Percentiles rank a stretch among this genome's conserved stretches.
phyloP scores from a whole-genome alignment of 169 alveolate species.

The Cytauxzoon felis region DNA sequence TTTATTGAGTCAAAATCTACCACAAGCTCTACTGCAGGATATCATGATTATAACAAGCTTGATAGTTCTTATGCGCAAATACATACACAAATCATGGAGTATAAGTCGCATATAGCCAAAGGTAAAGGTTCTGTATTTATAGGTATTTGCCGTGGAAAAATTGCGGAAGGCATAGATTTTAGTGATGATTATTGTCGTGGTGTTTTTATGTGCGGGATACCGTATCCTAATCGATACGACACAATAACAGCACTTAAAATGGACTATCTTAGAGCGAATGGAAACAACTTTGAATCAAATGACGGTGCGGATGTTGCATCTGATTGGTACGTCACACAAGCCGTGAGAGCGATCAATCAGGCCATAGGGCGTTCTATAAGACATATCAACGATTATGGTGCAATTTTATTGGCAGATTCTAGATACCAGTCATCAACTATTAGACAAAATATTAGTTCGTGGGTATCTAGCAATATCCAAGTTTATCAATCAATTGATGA shows the following conservation, averaged over 20 bases:
- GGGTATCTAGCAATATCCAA: conserved; percentile 73
- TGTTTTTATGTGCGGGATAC: conserved; percentile 87
- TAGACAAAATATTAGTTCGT: conserved; percentile 75
- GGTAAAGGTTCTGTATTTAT: conserved; percentile 85
- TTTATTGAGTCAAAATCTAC: conserved; percentile 61
- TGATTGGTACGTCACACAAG: conserved; percentile 90
- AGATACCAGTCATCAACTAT: conserved; percentile 76
- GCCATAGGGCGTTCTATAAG: conserved; percentile 95
- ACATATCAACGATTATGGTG: conserved; percentile 91
- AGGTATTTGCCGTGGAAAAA: conserved; percentile 90
- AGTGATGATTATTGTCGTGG: conserved; percentile 87
- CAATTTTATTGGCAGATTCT: conserved; percentile 83
- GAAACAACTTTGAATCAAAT: background rate
- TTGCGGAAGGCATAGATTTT: conserved; percentile 93
- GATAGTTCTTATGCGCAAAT: conserved; percentile 15
- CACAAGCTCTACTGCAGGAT: conserved; percentile 45
- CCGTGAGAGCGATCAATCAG: conserved; percentile 92
- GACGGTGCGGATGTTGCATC: conserved; percentile 6
- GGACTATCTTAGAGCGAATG: conserved; percentile 74
- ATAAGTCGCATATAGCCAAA: conserved; percentile 61
- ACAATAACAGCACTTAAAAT: conserved; percentile 83
- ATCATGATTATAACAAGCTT: background rate
- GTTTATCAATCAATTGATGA: conserved; percentile 11
- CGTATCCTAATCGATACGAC: conserved; percentile 86
- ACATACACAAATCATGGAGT: conserved; percentile 66